Evolutionary conservation across 495 filamentous ascomycete genomes (phyloP), one percentile per base, ranked within the genome.

Genomic region (Tuber aestivum): DNA sequence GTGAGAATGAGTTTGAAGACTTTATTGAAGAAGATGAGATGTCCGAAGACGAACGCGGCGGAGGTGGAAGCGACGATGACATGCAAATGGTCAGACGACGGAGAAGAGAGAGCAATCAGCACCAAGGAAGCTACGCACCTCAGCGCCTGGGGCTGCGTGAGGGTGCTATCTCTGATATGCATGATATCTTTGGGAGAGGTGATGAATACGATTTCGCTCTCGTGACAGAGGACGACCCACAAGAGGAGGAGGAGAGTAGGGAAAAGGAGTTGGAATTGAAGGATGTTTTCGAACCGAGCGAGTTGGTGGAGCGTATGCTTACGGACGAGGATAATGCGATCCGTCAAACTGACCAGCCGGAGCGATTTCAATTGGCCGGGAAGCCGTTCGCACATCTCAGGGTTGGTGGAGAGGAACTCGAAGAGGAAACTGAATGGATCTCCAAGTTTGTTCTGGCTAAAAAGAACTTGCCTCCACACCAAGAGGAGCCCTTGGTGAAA

Each of bases 21-120:
- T 99, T 99, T 85, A 99, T 99, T 81, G 95, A 97, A 80, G 93
- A 97, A 77, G 95, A 97, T 79, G 94, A 92, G 73, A 91, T 94
- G 72, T 79, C 78, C 56, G 94, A 93, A 75, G 94, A 97, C 76
- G 94, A 95, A 73, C 93, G 89, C 61, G 89, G 95, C 79, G 86
- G 88, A 32, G 90, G 91, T 71, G 90, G 88, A 69, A 88, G 92
- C 75, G 90, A 91, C 72, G 95, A 97, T 81, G 95, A 98, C 76
- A 87, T 90, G 80, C 95, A 97, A 79, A 92, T 97, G 75, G 91
- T 91, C 73, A 71, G 79, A 20, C 78, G 82, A n/a, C 79, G 80
- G 32, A 75, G 71, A 42, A 72, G 81, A 38, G 80, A 73, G 40
- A 71, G 75, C 18, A 73, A 82, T 5, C 74, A 75, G 41, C 72